Conservation (phyloP, 306 rosid species). For the Sechiopsis laciniata region DNA sequence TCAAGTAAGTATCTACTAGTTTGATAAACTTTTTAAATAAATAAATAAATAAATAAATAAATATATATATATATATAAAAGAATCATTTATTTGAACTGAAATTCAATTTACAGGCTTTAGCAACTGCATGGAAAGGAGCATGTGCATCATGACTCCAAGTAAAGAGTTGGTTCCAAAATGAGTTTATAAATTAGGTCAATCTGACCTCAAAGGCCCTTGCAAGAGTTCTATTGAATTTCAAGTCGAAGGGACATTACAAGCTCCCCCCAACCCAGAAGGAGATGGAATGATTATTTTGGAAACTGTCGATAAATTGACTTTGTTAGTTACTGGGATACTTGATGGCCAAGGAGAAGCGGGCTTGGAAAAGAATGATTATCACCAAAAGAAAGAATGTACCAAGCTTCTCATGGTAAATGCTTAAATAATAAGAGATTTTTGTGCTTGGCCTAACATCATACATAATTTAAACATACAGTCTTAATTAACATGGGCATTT, state of each 20-base stretch:
- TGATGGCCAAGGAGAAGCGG: neutral
- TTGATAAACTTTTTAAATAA: too few species aligned
- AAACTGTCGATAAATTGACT: conserved; percentile 25
- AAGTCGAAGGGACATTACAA: conserved; percentile 26
- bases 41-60: too few species aligned
- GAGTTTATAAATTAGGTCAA: conserved; percentile 11
- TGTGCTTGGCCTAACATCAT: too few species aligned
- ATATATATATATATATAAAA: too few species aligned
- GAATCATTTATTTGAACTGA: too few species aligned
- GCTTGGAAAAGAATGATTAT: conserved; percentile 37
- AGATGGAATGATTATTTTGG: conserved; percentile 32
- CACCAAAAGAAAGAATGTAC: conserved; percentile 16
- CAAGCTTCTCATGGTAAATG: conserved; percentile 28
- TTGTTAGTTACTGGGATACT: conserved; percentile 37
- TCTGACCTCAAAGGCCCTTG: neutral
- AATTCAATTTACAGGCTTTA: too few species aligned
- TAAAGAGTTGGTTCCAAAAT: conserved; percentile 21
- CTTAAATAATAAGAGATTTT: too few species aligned
- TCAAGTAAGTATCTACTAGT: too few species aligned
- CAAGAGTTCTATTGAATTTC: neutral
- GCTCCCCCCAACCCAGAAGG: conserved; percentile 24
- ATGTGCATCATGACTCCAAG: conserved; percentile 24
- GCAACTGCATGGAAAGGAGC: conserved; percentile 35
- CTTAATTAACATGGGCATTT: too few species aligned
- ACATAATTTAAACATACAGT: too few species aligned